Base-by-base conservation (phyloP, 1,284 basidiomycete genomes). In the Rugosomyces carneus region DNA sequence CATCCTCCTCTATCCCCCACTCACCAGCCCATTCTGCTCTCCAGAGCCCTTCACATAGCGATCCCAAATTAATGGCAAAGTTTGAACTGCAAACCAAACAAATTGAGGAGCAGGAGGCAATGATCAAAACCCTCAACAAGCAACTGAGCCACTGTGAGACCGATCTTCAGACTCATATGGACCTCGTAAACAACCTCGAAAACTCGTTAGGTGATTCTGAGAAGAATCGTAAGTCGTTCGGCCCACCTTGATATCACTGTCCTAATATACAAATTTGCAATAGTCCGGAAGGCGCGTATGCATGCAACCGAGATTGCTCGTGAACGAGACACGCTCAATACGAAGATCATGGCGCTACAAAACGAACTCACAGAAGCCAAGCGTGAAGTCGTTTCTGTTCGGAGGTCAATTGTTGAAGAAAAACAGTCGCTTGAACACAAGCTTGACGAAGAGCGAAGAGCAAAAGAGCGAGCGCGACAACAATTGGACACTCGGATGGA, bases 71-170 rank as follows among this genome's bases (percentile, higher is more conserved):
- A 2, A 56, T 67, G 2, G 69, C 65, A 41, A 80, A 80, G 57
- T 58, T 92, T 9, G 84, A 88, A 53, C 80, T 87, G 54, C 87
- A 90, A 63, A 64, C 75, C 13, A 88, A 84, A 59, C 79, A 79
- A 42, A 71, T 92, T 38, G 85, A 82, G 21, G 89, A 93, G 67
- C 87, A 90, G 60, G 89, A 92, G 55, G 77, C 75, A 40, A 90
- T 89, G 86, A 92, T 95, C 70, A 88, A 89, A 68, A 93, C 86
- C 26, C 76, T 96, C 47, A 91, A 92, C 66, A 92, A 93, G 66
- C 91, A 93, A 66, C 66, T 96, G 44, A 81, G 81, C 24, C 91
- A 94, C 63, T 93, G 91, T 61, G 91, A 95, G 66, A 81, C 76
- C 51, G 92, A 95, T 64, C 71, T 95, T 49, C 89, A 93, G 57